Evolutionary conservation across 352 stramenopile species (phyloP).

Genomic region (Phytophthora nicotianae): DNA sequence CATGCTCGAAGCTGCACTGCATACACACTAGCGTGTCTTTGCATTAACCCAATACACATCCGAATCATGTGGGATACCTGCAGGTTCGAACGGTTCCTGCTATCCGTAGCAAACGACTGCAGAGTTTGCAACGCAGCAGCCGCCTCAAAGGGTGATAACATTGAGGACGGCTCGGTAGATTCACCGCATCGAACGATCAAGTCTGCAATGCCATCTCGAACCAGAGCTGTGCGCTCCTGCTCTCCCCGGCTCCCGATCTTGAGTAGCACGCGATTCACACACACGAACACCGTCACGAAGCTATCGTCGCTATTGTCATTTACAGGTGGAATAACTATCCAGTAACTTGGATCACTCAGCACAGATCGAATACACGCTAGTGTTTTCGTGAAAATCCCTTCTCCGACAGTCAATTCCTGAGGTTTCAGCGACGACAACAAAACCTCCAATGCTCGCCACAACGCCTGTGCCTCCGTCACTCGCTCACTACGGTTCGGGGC

Average conservation of each 20-base stretch:
- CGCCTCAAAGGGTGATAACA: slow-evolving; percentile 23
- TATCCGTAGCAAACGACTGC: slow-evolving; percentile 52
- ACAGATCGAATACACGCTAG: slow-evolving; percentile 46
- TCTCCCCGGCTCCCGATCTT: slow-evolving; percentile 55
- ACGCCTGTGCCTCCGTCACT: slow-evolving; percentile 46
- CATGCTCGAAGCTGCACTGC: slow-evolving; percentile 55
- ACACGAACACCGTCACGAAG: slow-evolving; percentile 42
- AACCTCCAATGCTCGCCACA: slow-evolving; percentile 63
- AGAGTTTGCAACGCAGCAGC: slow-evolving; percentile 50
- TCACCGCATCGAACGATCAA: slow-evolving; percentile 41
- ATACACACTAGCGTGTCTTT: slow-evolving; percentile 28
- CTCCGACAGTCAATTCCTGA: slow-evolving; percentile 39
- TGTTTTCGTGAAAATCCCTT: slow-evolving; percentile 47
- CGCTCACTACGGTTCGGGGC: slow-evolving; percentile 19
- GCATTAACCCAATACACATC: slow-evolving; percentile 44
- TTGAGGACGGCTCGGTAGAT: slow-evolving; percentile 4
- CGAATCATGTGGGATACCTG: slow-evolving; percentile 36
- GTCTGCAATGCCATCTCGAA: slow-evolving; percentile 43
- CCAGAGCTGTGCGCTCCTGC: slow-evolving; percentile 50
- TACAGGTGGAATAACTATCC: slow-evolving; percentile 6
- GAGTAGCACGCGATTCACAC: slow-evolving; percentile 45
- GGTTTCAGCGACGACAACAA: slow-evolving; percentile 42
- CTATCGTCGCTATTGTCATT: slow-evolving; percentile 14
- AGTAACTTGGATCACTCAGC: slow-evolving; percentile 36
- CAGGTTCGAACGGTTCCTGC: slow-evolving; percentile 41